phyloP scores from a whole-genome alignment of 768 basidiomycete genomes.

The Artomyces pyxidatus region DNA sequence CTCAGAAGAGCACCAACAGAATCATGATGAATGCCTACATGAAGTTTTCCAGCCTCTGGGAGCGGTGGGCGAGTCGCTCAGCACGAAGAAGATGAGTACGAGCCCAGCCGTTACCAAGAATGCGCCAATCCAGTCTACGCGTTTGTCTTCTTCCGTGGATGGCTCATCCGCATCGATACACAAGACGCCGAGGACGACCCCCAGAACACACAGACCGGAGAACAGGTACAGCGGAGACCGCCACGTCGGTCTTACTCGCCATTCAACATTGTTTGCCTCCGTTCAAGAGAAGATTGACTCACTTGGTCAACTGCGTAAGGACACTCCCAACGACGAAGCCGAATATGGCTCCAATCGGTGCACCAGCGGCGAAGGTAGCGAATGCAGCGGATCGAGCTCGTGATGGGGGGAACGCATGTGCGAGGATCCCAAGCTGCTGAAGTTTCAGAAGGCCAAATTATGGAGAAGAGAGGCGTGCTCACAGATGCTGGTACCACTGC shows the following conservation, averaged over 20 bases:
- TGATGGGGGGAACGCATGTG: conserved; percentile 66
- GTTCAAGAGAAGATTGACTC: not conserved
- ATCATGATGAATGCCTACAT: no score
- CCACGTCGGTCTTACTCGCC: conserved; percentile 41
- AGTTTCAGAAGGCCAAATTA: not conserved
- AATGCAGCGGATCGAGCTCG: conserved; percentile 68
- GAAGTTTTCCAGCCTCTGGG: conserved; percentile 51
- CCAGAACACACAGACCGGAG: conserved; percentile 46
- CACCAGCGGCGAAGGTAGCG: conserved; percentile 77
- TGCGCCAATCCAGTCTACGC: conserved; percentile 76
- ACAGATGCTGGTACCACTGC: conserved; percentile 70
- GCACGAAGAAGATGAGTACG: conserved; percentile 62
- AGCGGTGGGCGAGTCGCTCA: conserved; percentile 59
- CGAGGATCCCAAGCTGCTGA: conserved; percentile 68
- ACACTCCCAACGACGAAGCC: conserved; percentile 68
- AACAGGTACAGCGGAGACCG: conserved; percentile 56
- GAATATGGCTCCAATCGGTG: conserved; percentile 69
- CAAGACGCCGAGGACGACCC: conserved; percentile 44
- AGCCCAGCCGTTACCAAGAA: conserved; percentile 56
- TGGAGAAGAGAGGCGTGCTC: conserved; percentile 17
- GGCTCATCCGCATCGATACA: conserved; percentile 52
- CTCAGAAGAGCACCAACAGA: not conserved
- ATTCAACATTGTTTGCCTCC: not conserved
- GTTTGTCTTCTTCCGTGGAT: conserved; percentile 23
- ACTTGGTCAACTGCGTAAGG: conserved; percentile 34